phyloP scores from a whole-genome alignment of 345 rosid genomes.

The Zanthoxylum bungeanum region DNA sequence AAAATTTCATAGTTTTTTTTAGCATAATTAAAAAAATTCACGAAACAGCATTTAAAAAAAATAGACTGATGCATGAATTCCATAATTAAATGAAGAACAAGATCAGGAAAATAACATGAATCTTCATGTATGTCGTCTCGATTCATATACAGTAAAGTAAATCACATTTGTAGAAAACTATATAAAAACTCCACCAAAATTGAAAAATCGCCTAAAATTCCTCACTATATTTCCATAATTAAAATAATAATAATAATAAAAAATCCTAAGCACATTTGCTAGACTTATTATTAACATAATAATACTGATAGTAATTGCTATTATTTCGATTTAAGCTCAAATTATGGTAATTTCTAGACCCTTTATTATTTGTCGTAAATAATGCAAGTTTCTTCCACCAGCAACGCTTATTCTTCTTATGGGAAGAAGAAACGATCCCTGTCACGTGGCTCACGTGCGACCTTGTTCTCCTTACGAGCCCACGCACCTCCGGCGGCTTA shows the following conservation, averaged over 20 bases:
- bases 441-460: constrained; percentile 35
- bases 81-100: no score
- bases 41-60: no score
- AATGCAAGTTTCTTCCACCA: constrained; percentile 42
- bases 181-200: background rate
- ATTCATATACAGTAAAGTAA: constrained; percentile 16
- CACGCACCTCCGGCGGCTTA: constrained; percentile 69
- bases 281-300: constrained; percentile 18
- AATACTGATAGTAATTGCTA: constrained; percentile 36
- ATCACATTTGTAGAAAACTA: background rate
- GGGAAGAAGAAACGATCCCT: constrained; percentile 20
- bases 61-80: no score
- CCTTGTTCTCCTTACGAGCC: constrained; percentile 40
- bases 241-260: background rate
- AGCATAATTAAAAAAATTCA: no score
- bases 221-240: background rate
- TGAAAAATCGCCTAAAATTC: background rate
- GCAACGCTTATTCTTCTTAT: constrained; percentile 34
- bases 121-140: background rate
- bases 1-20: no score
- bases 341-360: constrained; percentile 11
- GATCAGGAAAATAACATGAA: background rate
- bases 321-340: constrained; percentile 29
- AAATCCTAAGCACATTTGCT: background rate
- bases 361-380: constrained; percentile 32